phyloP scores from a whole-genome alignment of 257 asterid genomes.

The Ilex aquifolium region DNA sequence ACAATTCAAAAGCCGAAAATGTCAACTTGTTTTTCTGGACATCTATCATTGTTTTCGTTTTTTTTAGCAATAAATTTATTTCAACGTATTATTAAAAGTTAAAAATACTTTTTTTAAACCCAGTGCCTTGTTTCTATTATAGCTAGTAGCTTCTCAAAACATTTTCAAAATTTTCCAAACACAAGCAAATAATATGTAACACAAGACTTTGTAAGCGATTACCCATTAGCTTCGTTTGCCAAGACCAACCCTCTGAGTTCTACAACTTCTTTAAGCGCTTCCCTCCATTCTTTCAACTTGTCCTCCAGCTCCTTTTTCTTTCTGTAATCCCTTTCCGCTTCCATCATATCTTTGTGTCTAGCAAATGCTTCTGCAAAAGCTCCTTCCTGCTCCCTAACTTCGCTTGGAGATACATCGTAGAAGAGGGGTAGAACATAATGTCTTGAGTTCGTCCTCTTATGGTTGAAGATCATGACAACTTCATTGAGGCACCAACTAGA shows the following conservation, averaged over 20 bases:
- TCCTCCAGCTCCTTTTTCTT: background rate
- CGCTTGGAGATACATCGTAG: background rate
- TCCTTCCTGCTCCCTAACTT: background rate
- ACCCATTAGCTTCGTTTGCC: background rate
- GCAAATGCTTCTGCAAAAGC: background rate
- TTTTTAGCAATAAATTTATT: too few relatives aligned
- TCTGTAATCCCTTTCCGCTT: background rate
- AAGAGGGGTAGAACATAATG: background rate
- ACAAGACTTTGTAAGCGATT: too few relatives aligned
- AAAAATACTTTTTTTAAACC: too few relatives aligned
- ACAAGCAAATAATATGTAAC: too few relatives aligned
- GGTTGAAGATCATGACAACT: background rate
- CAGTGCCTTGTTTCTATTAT: too few relatives aligned
- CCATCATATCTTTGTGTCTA: too few relatives aligned
- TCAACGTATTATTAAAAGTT: too few relatives aligned
- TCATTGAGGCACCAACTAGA: background rate
- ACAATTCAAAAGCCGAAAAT: too few relatives aligned
- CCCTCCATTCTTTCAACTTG: background rate
- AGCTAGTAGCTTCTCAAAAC: too few relatives aligned
- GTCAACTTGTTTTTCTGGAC: too few relatives aligned
- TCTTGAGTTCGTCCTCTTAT: background rate
- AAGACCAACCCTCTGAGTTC: background rate
- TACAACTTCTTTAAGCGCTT: background rate
- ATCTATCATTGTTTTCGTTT: too few relatives aligned
- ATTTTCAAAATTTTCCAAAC: too few relatives aligned